Evolutionary conservation across 108 stramenopile genomes (phyloP).

Genomic region (Skeletonema potamos): DNA sequence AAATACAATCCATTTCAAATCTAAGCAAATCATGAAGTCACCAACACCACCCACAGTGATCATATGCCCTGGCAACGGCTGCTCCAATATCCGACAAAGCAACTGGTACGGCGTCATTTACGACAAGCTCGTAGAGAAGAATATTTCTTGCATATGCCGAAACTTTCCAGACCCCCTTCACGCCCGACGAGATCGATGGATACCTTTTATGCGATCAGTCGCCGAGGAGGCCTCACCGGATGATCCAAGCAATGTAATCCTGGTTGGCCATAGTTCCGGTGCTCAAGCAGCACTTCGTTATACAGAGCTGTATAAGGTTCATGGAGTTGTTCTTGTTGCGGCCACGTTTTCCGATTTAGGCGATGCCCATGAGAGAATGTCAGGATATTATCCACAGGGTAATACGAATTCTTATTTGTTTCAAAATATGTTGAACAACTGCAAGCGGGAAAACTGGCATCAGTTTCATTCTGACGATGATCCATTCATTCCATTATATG

Average conservation of each 20-base stretch:
- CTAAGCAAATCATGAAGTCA: neutral
- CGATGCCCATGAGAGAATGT: conserved; percentile 68
- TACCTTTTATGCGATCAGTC: conserved; percentile 57
- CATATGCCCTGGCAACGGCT: conserved; percentile 76
- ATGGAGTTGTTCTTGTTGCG: conserved; percentile 58
- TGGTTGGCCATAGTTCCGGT: conserved; percentile 75
- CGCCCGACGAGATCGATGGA: conserved; percentile 66
- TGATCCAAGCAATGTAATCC: conserved; percentile 45
- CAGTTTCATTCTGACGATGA: conserved; percentile 80
- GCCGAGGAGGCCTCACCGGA: conserved; percentile 20
- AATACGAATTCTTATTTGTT: conserved; percentile 60
- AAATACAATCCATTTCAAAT: too few relatives aligned
- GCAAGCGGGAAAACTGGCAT: conserved; percentile 41
- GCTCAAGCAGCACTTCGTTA: conserved; percentile 70
- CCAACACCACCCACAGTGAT: conserved; percentile 49
- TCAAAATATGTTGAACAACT: conserved; percentile 59
- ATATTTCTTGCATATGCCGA: conserved; percentile 54
- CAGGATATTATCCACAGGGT: conserved; percentile 68
- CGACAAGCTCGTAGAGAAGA: conserved; percentile 28
- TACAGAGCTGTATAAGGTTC: conserved; percentile 51
- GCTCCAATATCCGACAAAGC: conserved; percentile 49
- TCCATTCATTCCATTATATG: conserved; percentile 66
- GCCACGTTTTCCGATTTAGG: conserved; percentile 72
- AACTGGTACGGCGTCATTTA: conserved; percentile 71
- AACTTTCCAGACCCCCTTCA: conserved; percentile 67